A percentile compares a stretch with the other conserved stretches of the same genome.
These are phyloP conservation scores for Colletotrichum godetiae DNA, from an alignment of 2,329 filamentous ascomycete species.

Conservation along the genomic window DNA sequence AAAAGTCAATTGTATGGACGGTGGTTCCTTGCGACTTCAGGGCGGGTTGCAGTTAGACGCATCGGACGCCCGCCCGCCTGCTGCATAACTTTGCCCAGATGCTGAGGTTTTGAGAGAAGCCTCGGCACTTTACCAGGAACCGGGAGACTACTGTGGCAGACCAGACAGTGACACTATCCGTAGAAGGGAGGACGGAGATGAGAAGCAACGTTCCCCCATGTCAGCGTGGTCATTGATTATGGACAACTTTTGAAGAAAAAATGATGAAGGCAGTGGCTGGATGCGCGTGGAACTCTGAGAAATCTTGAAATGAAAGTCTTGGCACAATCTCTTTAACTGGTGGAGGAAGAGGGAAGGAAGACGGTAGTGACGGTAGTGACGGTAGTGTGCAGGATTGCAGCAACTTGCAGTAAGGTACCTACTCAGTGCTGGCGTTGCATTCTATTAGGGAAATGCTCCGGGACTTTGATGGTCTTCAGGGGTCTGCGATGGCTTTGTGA, in stretches of 20 bases:
- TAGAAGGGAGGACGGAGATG: neutral
- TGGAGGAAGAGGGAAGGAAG: neutral
- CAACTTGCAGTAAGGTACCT: too few species aligned
- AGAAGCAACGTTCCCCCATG: neutral
- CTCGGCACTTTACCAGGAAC: neutral
- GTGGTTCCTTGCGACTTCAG: neutral
- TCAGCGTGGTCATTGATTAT: slow-evolving; percentile 4
- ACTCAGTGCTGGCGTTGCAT: neutral
- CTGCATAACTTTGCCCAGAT: slow-evolving; percentile 14
- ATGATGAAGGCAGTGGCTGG: neutral
- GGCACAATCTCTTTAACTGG: neutral
- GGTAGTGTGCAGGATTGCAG: neutral
- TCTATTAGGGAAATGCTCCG: neutral
- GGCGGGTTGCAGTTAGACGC: neutral
- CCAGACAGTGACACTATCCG: neutral
- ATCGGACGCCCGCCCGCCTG: slow-evolving; percentile 1
- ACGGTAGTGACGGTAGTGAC: neutral
- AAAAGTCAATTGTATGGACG: neutral
- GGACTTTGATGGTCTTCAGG: neutral
- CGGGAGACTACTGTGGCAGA: too few species aligned
- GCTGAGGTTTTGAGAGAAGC: neutral
- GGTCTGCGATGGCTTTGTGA: slow-evolving; percentile 8
- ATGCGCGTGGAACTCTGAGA: neutral
- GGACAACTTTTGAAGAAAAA: neutral
- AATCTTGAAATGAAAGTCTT: neutral